These are phyloP conservation scores for Annulohypoxylon bovei DNA, from an alignment of 495 filamentous ascomycete species.

Conservation along the genomic window DNA sequence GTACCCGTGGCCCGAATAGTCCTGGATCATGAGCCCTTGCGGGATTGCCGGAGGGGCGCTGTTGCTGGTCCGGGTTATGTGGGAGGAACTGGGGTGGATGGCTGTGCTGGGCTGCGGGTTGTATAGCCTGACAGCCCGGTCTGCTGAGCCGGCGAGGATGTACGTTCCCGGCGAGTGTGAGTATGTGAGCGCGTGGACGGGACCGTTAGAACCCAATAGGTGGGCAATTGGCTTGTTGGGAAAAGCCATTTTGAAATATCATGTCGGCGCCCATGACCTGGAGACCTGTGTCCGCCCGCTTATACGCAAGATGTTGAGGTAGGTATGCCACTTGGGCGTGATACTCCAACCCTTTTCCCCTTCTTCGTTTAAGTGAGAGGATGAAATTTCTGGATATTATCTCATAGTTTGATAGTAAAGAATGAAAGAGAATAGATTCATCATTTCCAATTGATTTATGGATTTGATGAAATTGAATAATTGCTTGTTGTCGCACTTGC, in stretches of 20 bases:
- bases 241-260: conserved; percentile 46
- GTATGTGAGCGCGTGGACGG: conserved; percentile 79
- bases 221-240: conserved; percentile 56
- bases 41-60: conserved; percentile 35
- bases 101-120: conserved; percentile 63
- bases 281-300: conserved; percentile 1
- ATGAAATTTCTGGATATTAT: background rate
- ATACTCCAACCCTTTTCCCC: background rate
- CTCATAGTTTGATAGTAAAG: background rate
- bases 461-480: background rate
- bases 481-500: too few species aligned
- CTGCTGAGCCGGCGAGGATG: conserved; percentile 85
- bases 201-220: conserved; percentile 59
- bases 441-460: background rate
- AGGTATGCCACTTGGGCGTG: conserved; percentile 16
- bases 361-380: background rate
- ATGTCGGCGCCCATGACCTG: conserved; percentile 36
- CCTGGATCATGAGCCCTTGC: conserved; percentile 72
- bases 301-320: conserved; percentile 1
- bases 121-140: conserved; percentile 86
- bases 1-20: conserved; percentile 90
- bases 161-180: conserved; percentile 74
- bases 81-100: conserved; percentile 47
- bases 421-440: background rate
- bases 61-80: conserved; percentile 46